Conservation (phyloP, 1,284 basidiomycete genomes). For the Phlebopus sp. region DNA sequence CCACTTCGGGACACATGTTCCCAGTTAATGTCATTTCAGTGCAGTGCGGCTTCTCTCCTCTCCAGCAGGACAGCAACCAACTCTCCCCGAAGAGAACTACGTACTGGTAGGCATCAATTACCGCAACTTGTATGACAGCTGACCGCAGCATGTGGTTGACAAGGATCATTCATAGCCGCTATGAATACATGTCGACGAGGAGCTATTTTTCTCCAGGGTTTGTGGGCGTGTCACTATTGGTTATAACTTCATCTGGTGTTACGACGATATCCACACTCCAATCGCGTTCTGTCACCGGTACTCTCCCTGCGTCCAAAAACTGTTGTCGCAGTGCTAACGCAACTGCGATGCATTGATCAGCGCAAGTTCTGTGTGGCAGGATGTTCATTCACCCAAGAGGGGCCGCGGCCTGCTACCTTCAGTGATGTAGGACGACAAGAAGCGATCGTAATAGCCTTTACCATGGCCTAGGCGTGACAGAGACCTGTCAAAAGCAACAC, state of each 20-base stretch:
- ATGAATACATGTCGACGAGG: conserved; percentile 10
- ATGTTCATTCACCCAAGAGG: conserved; percentile 46
- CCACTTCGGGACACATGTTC: conserved; percentile 12
- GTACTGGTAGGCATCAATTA: conserved; percentile 26
- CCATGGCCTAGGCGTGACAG: conserved; percentile 73
- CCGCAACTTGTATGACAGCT: conserved; percentile 13
- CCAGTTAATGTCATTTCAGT: conserved; percentile 21
- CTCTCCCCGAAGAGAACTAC: conserved; percentile 23
- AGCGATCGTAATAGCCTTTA: conserved; percentile 78
- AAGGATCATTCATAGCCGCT: conserved; percentile 23
- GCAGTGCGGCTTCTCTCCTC: conserved; percentile 31
- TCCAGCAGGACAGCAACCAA: conserved; percentile 20
- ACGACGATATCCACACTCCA: conserved; percentile 68
- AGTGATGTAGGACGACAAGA: conserved; percentile 54
- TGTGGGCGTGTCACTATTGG: conserved; percentile 7
- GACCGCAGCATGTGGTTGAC: conserved; percentile 10
- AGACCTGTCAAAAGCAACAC: conserved; percentile 73
- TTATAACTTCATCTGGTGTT: conserved; percentile 46
- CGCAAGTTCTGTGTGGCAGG: conserved; percentile 5
- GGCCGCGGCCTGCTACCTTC: conserved; percentile 41
- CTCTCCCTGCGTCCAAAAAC: conserved; percentile 47
- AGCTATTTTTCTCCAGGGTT: conserved; percentile 16
- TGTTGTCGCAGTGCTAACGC: conserved; percentile 67
- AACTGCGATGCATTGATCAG: conserved; percentile 39
- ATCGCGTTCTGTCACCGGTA: conserved; percentile 61